Conservation (phyloP, 1,139 yeast species). For the Pneumocystis oryctolagi region DNA sequence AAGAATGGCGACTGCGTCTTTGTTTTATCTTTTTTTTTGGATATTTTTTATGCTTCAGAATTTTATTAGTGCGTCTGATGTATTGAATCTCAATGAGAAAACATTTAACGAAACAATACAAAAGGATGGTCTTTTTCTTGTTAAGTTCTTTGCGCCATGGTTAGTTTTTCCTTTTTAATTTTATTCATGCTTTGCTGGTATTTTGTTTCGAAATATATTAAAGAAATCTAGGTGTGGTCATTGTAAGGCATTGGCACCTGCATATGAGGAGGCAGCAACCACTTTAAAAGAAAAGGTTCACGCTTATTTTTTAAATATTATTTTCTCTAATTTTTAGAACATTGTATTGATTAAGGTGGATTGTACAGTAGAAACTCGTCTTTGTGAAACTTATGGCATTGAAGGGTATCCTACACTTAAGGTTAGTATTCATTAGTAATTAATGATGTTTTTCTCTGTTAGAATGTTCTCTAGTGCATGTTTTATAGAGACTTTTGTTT, state of each 20-base stretch:
- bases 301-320: not conserved
- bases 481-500: not conserved
- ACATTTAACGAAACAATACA: slow-evolving; percentile 48
- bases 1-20: not conserved
- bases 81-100: slow-evolving; percentile 46
- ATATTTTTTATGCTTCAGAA: not conserved
- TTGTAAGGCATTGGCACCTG: slow-evolving; percentile 89
- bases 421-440: slow-evolving; percentile 11
- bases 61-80: slow-evolving; percentile 44
- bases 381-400: slow-evolving; percentile 61
- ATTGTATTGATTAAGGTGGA: slow-evolving; percentile 82
- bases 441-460: not conserved
- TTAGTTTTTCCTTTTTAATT: slow-evolving; percentile 23
- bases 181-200: not conserved
- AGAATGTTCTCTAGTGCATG: not conserved
- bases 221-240: slow-evolving; percentile 40
- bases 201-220: not conserved
- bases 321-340: slow-evolving; percentile 18
- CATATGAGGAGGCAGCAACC: slow-evolving; percentile 75
- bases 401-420: slow-evolving; percentile 88
- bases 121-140: slow-evolving; percentile 66
- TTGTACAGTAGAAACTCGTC: slow-evolving; percentile 72
- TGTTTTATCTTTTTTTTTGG: not conserved
- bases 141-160: slow-evolving; percentile 98
- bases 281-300: slow-evolving; percentile 36